A percentile compares a stretch with the other conserved stretches of the same genome.
Conservation (phyloP, 2,329 filamentous ascomycete species). For the Xylariaceae sp. region DNA sequence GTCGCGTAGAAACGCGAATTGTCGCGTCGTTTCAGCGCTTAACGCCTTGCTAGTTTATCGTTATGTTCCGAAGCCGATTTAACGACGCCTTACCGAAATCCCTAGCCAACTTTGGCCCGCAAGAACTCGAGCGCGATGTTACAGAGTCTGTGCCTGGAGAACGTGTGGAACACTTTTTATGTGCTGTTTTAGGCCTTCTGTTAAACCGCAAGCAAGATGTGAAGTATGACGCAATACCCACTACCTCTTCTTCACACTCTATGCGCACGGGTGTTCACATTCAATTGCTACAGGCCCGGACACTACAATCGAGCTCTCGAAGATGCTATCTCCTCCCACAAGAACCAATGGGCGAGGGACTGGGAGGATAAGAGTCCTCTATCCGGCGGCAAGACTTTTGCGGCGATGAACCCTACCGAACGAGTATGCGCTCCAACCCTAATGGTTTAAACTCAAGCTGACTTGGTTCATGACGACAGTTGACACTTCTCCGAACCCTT, state of each 20-base stretch:
- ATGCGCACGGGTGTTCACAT: conserved; percentile 31
- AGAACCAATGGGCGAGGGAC: conserved; percentile 82
- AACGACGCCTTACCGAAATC: conserved; percentile 88
- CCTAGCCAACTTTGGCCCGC: conserved; percentile 86
- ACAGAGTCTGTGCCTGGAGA: conserved; percentile 80
- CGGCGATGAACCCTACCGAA: conserved; percentile 80
- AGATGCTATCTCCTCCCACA: conserved; percentile 86
- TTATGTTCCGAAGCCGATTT: conserved; percentile 97
- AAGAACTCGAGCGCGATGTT: conserved; percentile 91
- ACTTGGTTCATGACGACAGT: conserved; percentile 55
- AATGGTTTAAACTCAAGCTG: conserved; percentile 19
- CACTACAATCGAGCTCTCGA: conserved; percentile 94
- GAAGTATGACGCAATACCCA: conserved; percentile 71
- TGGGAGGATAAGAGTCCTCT: conserved; percentile 89
- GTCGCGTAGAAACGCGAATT: conserved; percentile 59
- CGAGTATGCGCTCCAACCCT: conserved; percentile 63
- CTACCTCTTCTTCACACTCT: neutral
- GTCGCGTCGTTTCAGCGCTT: conserved; percentile 54
- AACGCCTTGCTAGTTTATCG: conserved; percentile 76
- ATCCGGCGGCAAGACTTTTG: conserved; percentile 80
- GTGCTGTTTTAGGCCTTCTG: conserved; percentile 84
- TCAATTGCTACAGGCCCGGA: conserved; percentile 67
- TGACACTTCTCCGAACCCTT: conserved; percentile 82
- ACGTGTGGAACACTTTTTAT: conserved; percentile 85
- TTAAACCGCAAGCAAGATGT: conserved; percentile 98